Evolutionary conservation across 495 filamentous ascomycete genomes (phyloP).

Genomic region (Hyphodiscus hymeniophilus): DNA sequence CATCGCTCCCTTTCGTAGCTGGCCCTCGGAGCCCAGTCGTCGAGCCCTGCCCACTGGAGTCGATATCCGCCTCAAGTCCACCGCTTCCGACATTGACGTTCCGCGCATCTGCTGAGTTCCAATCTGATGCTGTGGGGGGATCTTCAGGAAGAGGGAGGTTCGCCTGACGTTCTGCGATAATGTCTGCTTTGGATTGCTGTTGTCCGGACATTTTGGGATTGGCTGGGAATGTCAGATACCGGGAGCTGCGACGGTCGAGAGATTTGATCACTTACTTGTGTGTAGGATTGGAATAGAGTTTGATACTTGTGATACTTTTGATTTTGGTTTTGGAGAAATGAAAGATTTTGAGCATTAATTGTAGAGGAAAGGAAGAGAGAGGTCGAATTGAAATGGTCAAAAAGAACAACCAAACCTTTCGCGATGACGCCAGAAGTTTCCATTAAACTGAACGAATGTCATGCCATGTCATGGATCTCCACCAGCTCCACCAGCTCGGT

Average conservation of each 20-base stretch:
- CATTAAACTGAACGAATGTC: too few species aligned
- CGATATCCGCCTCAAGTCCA: slow-evolving; percentile 41
- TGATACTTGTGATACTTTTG: background rate
- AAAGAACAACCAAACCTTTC: too few species aligned
- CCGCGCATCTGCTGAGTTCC: slow-evolving; percentile 59
- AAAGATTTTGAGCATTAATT: too few species aligned
- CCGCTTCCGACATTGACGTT: slow-evolving; percentile 63
- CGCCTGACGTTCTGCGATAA: slow-evolving; percentile 55
- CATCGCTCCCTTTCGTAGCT: slow-evolving; percentile 51
- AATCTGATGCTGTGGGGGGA: slow-evolving; percentile 65
- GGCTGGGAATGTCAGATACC: background rate
- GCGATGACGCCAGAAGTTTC: too few species aligned
- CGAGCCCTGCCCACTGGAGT: slow-evolving; percentile 38
- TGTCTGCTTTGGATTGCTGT: slow-evolving; percentile 47
- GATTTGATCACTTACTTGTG: background rate
- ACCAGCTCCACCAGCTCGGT: too few species aligned
- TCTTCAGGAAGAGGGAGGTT: slow-evolving; percentile 76
- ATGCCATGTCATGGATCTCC: too few species aligned
- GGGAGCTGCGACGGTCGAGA: background rate
- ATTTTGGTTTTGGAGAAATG: too few species aligned
- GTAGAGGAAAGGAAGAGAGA: too few species aligned
- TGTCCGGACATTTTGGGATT: slow-evolving; percentile 14
- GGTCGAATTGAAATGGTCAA: too few species aligned
- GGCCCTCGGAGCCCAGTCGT: slow-evolving; percentile 53
- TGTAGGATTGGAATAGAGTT: background rate